A percentile compares a stretch with the other conserved stretches of the same genome.
Conservation (phyloP, 139 green algal genomes). For the Chlamydomonas sp. region DNA sequence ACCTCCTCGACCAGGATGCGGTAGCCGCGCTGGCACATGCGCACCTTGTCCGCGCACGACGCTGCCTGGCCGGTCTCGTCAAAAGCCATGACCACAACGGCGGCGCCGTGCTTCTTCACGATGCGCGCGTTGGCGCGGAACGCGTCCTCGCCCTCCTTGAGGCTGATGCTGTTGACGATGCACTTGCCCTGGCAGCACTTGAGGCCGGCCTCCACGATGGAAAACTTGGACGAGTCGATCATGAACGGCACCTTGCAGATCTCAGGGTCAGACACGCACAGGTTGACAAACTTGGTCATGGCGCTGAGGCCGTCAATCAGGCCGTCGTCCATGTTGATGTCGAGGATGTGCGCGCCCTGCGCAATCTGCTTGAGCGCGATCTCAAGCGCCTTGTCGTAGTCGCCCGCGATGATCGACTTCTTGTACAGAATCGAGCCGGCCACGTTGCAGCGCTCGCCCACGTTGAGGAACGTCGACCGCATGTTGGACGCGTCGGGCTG, state of each 20-base stretch:
- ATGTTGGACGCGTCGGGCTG: slow-evolving; percentile 60
- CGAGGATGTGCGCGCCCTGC: slow-evolving; percentile 79
- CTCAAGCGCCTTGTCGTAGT: slow-evolving; percentile 90
- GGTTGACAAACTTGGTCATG: slow-evolving; percentile 96
- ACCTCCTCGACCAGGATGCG: slow-evolving; percentile 92
- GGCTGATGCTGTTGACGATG: slow-evolving; percentile 97
- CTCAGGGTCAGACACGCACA: slow-evolving; percentile 93
- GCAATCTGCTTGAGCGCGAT: slow-evolving; percentile 82
- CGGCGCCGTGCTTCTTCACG: slow-evolving; percentile 82
- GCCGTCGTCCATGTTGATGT: slow-evolving; percentile 99
- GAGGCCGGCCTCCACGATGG: slow-evolving; percentile 93
- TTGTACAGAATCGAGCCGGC: slow-evolving; percentile 92
- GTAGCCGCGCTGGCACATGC: slow-evolving; percentile 92
- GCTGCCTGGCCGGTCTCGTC: slow-evolving; percentile 87
- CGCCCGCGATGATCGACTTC: slow-evolving; percentile 89
- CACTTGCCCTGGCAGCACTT: slow-evolving; percentile 93
- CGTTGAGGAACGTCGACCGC: slow-evolving; percentile 87
- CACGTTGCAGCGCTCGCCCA: slow-evolving; percentile 98
- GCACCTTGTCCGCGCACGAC: slow-evolving; percentile 66
- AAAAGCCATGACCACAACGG: slow-evolving; percentile 98
- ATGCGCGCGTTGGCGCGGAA: slow-evolving; percentile 79
- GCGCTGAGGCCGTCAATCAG: slow-evolving; percentile 90
- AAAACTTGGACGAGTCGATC: slow-evolving; percentile 97
- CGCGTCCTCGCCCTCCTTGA: slow-evolving; percentile 94
- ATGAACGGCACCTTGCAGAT: slow-evolving; percentile 93